Evolutionary conservation across 2,329 filamentous ascomycete species (phyloP).

Genomic region (Talaromyces amestolkiae): DNA sequence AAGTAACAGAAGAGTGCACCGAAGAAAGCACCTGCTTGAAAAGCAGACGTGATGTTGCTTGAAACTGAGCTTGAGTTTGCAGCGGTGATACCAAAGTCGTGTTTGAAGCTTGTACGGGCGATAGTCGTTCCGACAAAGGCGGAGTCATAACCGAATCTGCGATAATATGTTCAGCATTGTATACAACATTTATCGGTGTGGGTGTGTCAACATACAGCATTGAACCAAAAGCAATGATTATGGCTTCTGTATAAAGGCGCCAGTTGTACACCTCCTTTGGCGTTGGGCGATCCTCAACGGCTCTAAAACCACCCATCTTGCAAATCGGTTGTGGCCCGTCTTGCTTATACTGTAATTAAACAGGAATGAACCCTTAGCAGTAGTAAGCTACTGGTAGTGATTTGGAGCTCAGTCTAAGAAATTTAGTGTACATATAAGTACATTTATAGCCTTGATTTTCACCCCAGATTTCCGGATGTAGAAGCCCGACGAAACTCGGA

Average conservation of each 20-base stretch:
- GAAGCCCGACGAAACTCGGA: neutral
- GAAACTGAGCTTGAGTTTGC: slow-evolving; percentile 59
- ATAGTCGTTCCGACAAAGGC: slow-evolving; percentile 78
- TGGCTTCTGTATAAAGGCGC: slow-evolving; percentile 49
- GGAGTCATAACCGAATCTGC: slow-evolving; percentile 57
- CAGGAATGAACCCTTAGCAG: neutral
- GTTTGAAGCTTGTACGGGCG: slow-evolving; percentile 64
- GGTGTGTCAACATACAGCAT: slow-evolving; percentile 34
- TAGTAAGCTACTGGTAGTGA: neutral
- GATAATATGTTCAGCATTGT: neutral
- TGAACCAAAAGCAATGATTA: slow-evolving; percentile 52
- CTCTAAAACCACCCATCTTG: slow-evolving; percentile 34
- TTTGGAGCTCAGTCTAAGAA: neutral
- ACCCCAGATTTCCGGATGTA: neutral
- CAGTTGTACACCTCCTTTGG: slow-evolving; percentile 57
- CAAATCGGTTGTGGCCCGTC: neutral
- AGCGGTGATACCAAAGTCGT: slow-evolving; percentile 61
- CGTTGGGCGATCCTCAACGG: slow-evolving; percentile 56
- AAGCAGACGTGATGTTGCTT: slow-evolving; percentile 75
- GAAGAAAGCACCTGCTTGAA: slow-evolving; percentile 82
- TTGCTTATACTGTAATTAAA: too few relatives aligned
- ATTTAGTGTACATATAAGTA: neutral
- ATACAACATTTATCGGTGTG: neutral
- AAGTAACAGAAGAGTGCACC: slow-evolving; percentile 69
- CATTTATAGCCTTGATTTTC: neutral